Evolutionary conservation across 2,329 filamentous ascomycete genomes (phyloP).

Genomic region (Xylaria sp.): DNA sequence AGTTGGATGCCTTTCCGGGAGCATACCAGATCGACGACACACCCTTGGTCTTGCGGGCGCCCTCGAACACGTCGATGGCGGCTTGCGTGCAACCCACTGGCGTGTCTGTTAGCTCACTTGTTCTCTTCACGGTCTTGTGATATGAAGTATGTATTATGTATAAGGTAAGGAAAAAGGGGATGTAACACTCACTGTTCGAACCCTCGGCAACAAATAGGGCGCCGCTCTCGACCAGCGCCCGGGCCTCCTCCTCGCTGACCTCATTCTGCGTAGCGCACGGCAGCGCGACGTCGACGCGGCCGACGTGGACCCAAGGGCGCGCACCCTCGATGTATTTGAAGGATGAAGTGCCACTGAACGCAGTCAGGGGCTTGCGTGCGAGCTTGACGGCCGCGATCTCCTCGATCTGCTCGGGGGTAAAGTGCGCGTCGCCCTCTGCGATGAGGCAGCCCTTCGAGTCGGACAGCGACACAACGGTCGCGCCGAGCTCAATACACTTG

Average conservation of each 20-base stretch:
- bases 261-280: conserved; percentile 98
- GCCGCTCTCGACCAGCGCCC: conserved; percentile 79
- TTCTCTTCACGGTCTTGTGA: background rate
- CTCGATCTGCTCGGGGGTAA: conserved; percentile 82
- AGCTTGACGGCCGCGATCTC: conserved; percentile 88
- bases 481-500: conserved; percentile 96
- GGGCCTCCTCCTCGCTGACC: conserved; percentile 89
- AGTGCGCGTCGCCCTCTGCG: conserved; percentile 73
- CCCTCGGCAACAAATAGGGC: conserved; percentile 92
- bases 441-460: conserved; percentile 90
- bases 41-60: conserved; percentile 73
- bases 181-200: conserved; percentile 72
- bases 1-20: conserved; percentile 96
- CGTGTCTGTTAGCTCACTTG: conserved; percentile 6
- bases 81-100: conserved; percentile 91
- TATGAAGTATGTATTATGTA: background rate
- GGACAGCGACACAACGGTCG: conserved; percentile 89
- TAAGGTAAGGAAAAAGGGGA: background rate
- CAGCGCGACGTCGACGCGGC: conserved; percentile 88
- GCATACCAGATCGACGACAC: conserved; percentile 88
- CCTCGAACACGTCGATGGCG: conserved; percentile 93
- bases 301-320: conserved; percentile 91
- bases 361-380: conserved; percentile 82
- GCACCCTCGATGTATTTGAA: conserved; percentile 90
- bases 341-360: conserved; percentile 67